phyloP scores from a whole-genome alignment of 2,329 filamentous ascomycete species.

The Neofusicoccum sp. region DNA sequence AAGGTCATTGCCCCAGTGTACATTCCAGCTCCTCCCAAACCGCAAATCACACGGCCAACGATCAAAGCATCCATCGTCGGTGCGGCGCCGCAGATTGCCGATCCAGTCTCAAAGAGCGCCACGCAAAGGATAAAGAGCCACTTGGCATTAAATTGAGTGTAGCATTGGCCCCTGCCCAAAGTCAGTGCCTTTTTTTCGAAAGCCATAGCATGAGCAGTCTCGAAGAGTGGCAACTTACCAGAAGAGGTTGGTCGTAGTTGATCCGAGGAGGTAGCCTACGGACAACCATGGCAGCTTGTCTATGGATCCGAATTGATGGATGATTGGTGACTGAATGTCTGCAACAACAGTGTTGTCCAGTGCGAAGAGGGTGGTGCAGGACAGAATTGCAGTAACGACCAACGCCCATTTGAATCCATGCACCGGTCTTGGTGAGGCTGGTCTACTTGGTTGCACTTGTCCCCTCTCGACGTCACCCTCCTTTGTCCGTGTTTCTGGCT shows the following conservation, averaged over 20 bases:
- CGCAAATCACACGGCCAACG: slow-evolving; percentile 40
- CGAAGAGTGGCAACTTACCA: not conserved
- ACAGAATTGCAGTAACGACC: slow-evolving; percentile 7
- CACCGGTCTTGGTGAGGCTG: no score
- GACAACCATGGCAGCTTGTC: slow-evolving; percentile 32
- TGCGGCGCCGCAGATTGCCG: slow-evolving; percentile 46
- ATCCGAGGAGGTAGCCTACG: slow-evolving; percentile 23
- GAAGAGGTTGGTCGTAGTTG: not conserved
- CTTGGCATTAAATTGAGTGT: slow-evolving; percentile 50
- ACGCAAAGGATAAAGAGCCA: slow-evolving; percentile 34
- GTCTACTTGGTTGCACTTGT: no score
- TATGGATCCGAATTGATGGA: slow-evolving; percentile 24
- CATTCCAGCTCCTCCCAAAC: slow-evolving; percentile 37
- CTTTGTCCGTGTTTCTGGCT: no score
- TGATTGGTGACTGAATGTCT: slow-evolving; percentile 25
- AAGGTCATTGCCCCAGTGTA: slow-evolving; percentile 32
- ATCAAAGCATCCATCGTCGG: slow-evolving; percentile 52
- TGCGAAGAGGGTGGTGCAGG: slow-evolving; percentile 30
- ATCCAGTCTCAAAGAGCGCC: slow-evolving; percentile 32
- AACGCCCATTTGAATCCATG: slow-evolving; percentile 13
- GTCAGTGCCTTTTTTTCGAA: not conserved
- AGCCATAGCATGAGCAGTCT: no score
- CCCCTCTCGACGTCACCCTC: no score
- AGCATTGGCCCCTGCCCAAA: slow-evolving; percentile 36
- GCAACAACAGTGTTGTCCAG: slow-evolving; percentile 37